Percentiles rank a stretch among this genome's conserved stretches.
Conservation (phyloP, 495 filamentous ascomycete species). For the Massariosphaeria phaeospora region DNA sequence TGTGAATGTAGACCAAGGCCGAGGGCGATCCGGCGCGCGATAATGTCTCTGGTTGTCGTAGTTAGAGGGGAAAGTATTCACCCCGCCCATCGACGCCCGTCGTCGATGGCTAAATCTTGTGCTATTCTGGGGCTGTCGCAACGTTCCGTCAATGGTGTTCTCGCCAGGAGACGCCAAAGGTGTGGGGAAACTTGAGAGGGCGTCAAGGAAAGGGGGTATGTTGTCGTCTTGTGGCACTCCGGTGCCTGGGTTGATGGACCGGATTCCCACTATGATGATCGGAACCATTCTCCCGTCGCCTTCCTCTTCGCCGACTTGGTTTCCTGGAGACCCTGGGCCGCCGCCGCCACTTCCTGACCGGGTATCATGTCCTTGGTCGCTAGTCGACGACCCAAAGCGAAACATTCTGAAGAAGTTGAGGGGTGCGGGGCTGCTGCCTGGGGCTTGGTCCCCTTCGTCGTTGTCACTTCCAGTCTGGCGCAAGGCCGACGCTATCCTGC, state of each 20-base stretch:
- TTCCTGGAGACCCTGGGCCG: conserved; percentile 28
- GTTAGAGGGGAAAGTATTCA: conserved; percentile 41
- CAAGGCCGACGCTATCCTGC: conserved; percentile 44
- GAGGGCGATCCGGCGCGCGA: conserved; percentile 39
- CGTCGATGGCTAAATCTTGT: conserved; percentile 52
- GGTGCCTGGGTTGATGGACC: conserved; percentile 58
- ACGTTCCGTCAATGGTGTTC: conserved; percentile 37
- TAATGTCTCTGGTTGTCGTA: conserved; percentile 51
- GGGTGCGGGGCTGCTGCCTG: conserved; percentile 32
- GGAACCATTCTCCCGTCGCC: conserved; percentile 59
- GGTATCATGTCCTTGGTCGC: conserved; percentile 18
- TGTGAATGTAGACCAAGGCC: conserved; percentile 41
- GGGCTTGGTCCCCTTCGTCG: conserved; percentile 28
- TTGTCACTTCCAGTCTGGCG: conserved; percentile 36
- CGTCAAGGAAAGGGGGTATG: conserved; percentile 57
- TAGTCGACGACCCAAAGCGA: conserved; percentile 40
- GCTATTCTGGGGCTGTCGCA: conserved; percentile 40
- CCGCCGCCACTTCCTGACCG: conserved; percentile 17
- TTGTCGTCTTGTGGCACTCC: conserved; percentile 46
- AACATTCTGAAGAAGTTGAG: conserved; percentile 49
- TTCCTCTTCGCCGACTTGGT: conserved; percentile 48
- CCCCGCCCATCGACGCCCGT: conserved; percentile 48
- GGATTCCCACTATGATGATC: conserved; percentile 67
- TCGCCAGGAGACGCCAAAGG: conserved; percentile 35
- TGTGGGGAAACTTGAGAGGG: conserved; percentile 49